phyloP scores from a whole-genome alignment of 495 filamentous ascomycete species.

The Neurospora intermedia region DNA sequence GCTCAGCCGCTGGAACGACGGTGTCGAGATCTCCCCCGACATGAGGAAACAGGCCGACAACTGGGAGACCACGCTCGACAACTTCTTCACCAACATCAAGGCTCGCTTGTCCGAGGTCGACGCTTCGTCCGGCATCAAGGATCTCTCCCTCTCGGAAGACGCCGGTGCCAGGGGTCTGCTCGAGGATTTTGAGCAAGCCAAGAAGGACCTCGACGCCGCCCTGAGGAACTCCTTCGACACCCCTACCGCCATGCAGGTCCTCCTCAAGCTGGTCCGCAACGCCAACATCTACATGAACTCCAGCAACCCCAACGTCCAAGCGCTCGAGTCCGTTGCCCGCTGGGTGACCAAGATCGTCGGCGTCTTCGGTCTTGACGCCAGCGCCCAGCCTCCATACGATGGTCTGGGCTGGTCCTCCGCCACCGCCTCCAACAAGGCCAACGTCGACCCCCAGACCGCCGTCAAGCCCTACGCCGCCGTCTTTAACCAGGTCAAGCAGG shows the following conservation, averaged over 20 bases:
- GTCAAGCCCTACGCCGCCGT: constrained; percentile 36
- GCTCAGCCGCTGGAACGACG: constrained; percentile 79
- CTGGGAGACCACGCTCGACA: constrained; percentile 79
- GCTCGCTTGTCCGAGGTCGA: constrained; percentile 41
- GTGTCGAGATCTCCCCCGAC: constrained; percentile 81
- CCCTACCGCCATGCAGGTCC: constrained; percentile 57
- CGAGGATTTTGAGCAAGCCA: constrained; percentile 47
- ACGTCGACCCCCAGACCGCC: constrained; percentile 30
- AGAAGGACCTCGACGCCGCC: constrained; percentile 52
- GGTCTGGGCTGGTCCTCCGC: constrained; percentile 76
- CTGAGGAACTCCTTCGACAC: constrained; percentile 90
- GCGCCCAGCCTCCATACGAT: constrained; percentile 43
- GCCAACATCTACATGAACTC: constrained; percentile 60
- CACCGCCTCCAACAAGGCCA: constrained; percentile 45
- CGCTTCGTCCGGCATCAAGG: constrained; percentile 33
- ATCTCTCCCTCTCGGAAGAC: constrained; percentile 26
- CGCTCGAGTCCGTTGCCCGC: constrained; percentile 50
- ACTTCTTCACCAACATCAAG: constrained; percentile 80
- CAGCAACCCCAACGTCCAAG: constrained; percentile 37
- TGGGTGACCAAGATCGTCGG: constrained; percentile 80
- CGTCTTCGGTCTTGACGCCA: constrained; percentile 77
- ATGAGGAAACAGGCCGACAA: constrained; percentile 58
- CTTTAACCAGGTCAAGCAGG: constrained; percentile 27
- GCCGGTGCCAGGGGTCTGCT: constrained; percentile 17
- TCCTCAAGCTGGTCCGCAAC: constrained; percentile 63